Evolutionary conservation across 164 flowering plant genomes (phyloP).

Genomic region (Chimonanthus salicifolius): DNA sequence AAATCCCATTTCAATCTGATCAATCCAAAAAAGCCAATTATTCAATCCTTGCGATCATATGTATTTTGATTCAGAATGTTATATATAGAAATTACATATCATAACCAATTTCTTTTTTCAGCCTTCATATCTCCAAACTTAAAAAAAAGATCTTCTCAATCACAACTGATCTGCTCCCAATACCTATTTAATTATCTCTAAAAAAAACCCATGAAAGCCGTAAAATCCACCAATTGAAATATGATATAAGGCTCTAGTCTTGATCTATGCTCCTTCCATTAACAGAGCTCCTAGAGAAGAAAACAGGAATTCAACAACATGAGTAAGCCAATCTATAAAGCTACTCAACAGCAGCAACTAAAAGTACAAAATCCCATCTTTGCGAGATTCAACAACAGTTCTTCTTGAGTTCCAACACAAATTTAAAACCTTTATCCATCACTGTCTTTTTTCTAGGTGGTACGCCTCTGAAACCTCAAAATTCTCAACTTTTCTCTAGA

Average conservation of each 20-base stretch:
- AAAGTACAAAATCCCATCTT: not conserved
- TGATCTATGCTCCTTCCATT: not conserved
- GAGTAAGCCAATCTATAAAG: not conserved
- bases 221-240: slow-evolving; percentile 1
- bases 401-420: not conserved
- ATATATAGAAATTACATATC: not conserved
- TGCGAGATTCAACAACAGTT: not conserved
- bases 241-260: not conserved
- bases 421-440: not conserved
- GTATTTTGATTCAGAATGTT: not conserved
- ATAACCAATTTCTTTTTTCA: not conserved
- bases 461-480: not conserved
- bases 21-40: not conserved
- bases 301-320: not conserved
- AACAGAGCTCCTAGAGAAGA: not conserved
- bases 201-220: not conserved
- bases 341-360: not conserved
- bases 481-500: not conserved
- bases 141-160: not conserved
- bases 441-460: not conserved
- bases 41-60: not conserved
- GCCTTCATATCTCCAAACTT: not conserved
- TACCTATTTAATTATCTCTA: no score
- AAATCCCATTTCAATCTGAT: not conserved
- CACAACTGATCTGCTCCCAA: not conserved